These are phyloP conservation scores for Ogataea zsoltii DNA, from an alignment of 805 yeast species.

Conservation along the genomic window DNA sequence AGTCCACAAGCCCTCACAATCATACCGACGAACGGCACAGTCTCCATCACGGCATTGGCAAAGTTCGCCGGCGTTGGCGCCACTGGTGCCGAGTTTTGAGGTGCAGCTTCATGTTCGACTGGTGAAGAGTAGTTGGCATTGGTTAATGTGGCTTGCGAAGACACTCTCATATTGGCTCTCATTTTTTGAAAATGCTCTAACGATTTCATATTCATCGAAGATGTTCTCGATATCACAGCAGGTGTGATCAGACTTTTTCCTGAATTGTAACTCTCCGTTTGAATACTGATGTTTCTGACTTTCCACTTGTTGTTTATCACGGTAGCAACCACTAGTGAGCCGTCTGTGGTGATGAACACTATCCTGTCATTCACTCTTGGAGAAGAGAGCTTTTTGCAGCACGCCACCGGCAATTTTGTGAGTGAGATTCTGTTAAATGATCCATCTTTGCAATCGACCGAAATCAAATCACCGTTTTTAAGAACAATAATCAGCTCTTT, in stretches of 20 bases:
- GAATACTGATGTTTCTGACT: constrained; percentile 49
- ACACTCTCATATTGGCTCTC: constrained; percentile 9
- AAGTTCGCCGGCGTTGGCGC: constrained; percentile 14
- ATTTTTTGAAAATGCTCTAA: constrained; percentile 17
- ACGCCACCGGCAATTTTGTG: constrained; percentile 38
- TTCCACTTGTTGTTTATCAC: constrained; percentile 69
- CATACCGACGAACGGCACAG: constrained; percentile 76
- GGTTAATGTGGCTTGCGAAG: constrained; percentile 16
- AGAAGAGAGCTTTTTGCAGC: constrained; percentile 59
- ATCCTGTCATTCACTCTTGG: constrained; percentile 77
- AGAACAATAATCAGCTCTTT: constrained; percentile 55
- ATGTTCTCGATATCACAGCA: constrained; percentile 33
- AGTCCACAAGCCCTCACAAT: constrained; percentile 57
- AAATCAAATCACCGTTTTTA: constrained; percentile 49
- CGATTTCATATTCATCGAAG: constrained; percentile 24
- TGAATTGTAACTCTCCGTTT: constrained; percentile 47
- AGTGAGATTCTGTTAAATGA: constrained; percentile 36
- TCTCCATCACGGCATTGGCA: constrained; percentile 40
- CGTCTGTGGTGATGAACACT: constrained; percentile 51
- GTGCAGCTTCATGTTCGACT: neutral
- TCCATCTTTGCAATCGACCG: constrained; percentile 53
- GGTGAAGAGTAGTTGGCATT: neutral
- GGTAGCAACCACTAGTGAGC: constrained; percentile 60
- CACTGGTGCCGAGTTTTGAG: neutral
- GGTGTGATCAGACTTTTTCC: constrained; percentile 42